Conservation (phyloP, 2,329 filamentous ascomycete genomes). For the Golovinomyces cichoracearum region DNA sequence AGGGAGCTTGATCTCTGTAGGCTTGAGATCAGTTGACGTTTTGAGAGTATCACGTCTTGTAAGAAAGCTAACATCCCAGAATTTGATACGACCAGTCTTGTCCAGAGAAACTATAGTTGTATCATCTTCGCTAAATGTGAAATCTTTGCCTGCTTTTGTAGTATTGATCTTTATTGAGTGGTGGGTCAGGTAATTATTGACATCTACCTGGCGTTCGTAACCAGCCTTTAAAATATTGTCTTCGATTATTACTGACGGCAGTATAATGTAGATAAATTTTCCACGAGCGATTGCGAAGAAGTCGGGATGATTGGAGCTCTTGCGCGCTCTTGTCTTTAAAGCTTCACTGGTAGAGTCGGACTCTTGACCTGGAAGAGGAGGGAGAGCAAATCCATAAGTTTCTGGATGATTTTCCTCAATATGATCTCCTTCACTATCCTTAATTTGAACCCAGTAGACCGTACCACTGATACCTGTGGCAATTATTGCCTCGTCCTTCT, state of each 20-base stretch:
- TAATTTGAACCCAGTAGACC: slow-evolving; percentile 82
- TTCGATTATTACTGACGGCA: slow-evolving; percentile 36
- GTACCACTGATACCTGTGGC: slow-evolving; percentile 84
- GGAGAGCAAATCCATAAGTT: slow-evolving; percentile 66
- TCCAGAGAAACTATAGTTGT: slow-evolving; percentile 82
- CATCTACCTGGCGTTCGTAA: slow-evolving; percentile 49
- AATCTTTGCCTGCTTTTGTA: slow-evolving; percentile 94
- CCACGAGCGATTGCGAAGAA: slow-evolving; percentile 89
- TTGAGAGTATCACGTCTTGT: slow-evolving; percentile 19
- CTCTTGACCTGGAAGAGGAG: slow-evolving; percentile 61
- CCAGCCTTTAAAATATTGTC: slow-evolving; percentile 36
- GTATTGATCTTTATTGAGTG: slow-evolving; percentile 83
- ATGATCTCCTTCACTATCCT: slow-evolving; percentile 50
- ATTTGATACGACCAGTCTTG: slow-evolving; percentile 86
- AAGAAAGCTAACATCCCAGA: slow-evolving; percentile 85
- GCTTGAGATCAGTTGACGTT: slow-evolving; percentile 7
- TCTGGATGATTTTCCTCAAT: slow-evolving; percentile 58
- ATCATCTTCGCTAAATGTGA: slow-evolving; percentile 92
- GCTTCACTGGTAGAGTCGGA: slow-evolving; percentile 79
- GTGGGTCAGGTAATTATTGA: slow-evolving; percentile 63
- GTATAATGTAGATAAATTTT: slow-evolving; percentile 83
- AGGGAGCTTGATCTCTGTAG: slow-evolving; percentile 57
- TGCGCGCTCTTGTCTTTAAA: slow-evolving; percentile 81
- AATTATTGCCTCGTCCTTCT: slow-evolving; percentile 54
- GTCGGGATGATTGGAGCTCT: slow-evolving; percentile 67